These are phyloP conservation scores for Naumovozyma dairenensis DNA, from an alignment of 805 yeast genomes.

Conservation along the genomic window DNA sequence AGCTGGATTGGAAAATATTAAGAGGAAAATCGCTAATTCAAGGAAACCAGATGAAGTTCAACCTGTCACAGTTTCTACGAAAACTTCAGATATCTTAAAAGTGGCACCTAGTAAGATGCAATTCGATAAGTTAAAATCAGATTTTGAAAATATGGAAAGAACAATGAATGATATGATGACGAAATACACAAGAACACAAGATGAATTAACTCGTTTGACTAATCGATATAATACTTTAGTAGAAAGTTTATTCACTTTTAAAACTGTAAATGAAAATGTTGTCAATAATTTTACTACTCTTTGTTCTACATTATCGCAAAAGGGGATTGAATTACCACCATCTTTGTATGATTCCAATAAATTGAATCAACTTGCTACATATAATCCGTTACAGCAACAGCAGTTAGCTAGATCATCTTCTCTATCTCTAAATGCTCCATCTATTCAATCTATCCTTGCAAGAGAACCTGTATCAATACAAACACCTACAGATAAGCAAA, in stretches of 20 bases:
- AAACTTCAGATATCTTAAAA: conserved; percentile 12
- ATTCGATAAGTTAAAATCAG: conserved; percentile 25
- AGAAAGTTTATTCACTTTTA: conserved; percentile 49
- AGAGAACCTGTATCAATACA: neutral
- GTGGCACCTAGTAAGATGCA: conserved; percentile 19
- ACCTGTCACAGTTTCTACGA: conserved; percentile 14
- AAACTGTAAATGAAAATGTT: conserved; percentile 47
- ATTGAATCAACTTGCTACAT: neutral
- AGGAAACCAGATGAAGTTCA: conserved; percentile 27
- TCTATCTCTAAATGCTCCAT: neutral
- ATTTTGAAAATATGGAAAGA: conserved; percentile 28
- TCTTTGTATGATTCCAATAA: conserved; percentile 8
- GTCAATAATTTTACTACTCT: conserved; percentile 42
- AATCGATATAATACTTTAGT: conserved; percentile 56
- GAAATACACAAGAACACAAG: conserved; percentile 18
- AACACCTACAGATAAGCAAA: neutral
- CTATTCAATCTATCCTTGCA: neutral
- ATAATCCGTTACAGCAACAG: neutral
- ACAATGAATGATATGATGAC: conserved; percentile 17
- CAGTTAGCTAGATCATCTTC: neutral
- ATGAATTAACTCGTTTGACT: conserved; percentile 36
- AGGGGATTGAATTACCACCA: conserved; percentile 62
- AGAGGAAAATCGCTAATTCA: conserved; percentile 62
- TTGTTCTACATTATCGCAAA: conserved; percentile 39
- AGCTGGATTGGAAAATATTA: conserved; percentile 77